phyloP scores from a whole-genome alignment of 768 basidiomycete genomes.

The Psilocybe cyanescens region DNA sequence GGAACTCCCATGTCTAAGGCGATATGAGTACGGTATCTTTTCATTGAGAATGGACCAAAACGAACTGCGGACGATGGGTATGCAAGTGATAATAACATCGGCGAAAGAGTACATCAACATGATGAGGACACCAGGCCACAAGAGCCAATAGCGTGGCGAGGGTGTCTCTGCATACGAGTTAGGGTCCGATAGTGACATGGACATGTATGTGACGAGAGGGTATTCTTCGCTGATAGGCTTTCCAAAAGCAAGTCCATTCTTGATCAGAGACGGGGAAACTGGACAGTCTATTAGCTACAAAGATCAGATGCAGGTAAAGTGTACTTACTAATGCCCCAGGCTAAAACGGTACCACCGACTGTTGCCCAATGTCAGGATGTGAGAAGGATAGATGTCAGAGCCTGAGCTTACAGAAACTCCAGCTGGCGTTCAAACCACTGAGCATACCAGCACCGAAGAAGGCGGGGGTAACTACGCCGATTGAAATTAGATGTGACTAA shows the following conservation, averaged over 20 bases:
- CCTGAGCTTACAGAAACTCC: constrained; percentile 54
- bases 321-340: constrained; percentile 59
- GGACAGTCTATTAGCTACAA: background rate
- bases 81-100: constrained; percentile 48
- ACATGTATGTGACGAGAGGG: constrained; percentile 47
- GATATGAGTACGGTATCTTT: background rate
- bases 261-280: constrained; percentile 57
- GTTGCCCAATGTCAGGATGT: constrained; percentile 15
- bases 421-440: constrained; percentile 57
- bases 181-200: constrained; percentile 51
- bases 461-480: constrained; percentile 47
- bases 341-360: constrained; percentile 58
- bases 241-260: constrained; percentile 56
- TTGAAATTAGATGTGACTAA: background rate
- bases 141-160: constrained; percentile 63
- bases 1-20: constrained; percentile 20
- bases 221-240: constrained; percentile 36
- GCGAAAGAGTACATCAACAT: constrained; percentile 66
- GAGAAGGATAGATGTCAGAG: background rate
- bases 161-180: constrained; percentile 42
- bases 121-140: constrained; percentile 66
- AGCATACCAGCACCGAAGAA: constrained; percentile 66
- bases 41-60: background rate
- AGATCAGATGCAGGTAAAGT: background rate
- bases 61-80: constrained; percentile 36